A percentile compares a stretch with the other conserved stretches of the same genome.
Evolutionary conservation across 2,329 filamentous ascomycete genomes (phyloP).

Genomic region (Ophiostoma piceae): DNA sequence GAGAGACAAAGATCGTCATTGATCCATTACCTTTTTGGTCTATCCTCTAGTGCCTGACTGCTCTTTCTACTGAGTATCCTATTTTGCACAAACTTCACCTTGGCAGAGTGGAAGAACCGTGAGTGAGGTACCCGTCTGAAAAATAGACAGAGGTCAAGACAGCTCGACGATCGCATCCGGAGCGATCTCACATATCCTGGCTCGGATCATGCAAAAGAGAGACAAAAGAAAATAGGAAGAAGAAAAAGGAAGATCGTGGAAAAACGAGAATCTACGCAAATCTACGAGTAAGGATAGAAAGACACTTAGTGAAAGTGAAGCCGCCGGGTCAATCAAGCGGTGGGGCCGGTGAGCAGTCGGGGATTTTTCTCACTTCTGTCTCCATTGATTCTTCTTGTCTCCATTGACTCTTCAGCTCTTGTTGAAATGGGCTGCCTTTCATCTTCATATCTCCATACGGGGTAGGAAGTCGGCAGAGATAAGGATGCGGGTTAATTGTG

Average conservation of each 20-base stretch:
- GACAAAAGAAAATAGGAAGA: background rate
- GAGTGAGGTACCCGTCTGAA: too few species aligned
- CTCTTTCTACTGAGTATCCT: too few species aligned
- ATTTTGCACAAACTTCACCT: background rate
- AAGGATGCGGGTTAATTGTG: background rate
- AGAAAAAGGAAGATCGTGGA: conserved; percentile 5
- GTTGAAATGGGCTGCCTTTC: background rate
- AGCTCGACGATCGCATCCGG: background rate
- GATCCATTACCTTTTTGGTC: background rate
- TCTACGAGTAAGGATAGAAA: background rate
- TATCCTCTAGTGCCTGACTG: background rate
- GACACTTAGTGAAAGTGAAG: background rate
- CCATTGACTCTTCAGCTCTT: too few species aligned
- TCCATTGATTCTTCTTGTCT: too few species aligned
- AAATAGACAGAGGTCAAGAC: too few species aligned
- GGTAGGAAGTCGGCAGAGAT: background rate
- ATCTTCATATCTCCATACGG: background rate
- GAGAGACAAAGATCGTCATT: too few species aligned
- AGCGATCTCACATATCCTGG: conserved; percentile 2
- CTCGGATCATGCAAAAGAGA: background rate
- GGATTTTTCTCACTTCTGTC: too few species aligned
- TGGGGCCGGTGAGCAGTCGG: background rate
- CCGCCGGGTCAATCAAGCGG: background rate
- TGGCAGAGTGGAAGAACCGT: too few species aligned
- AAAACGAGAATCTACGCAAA: background rate